Percentiles rank a stretch among this genome's conserved stretches.
Conservation (phyloP, 768 basidiomycete genomes). For the Hysterangium stoloniferum region DNA sequence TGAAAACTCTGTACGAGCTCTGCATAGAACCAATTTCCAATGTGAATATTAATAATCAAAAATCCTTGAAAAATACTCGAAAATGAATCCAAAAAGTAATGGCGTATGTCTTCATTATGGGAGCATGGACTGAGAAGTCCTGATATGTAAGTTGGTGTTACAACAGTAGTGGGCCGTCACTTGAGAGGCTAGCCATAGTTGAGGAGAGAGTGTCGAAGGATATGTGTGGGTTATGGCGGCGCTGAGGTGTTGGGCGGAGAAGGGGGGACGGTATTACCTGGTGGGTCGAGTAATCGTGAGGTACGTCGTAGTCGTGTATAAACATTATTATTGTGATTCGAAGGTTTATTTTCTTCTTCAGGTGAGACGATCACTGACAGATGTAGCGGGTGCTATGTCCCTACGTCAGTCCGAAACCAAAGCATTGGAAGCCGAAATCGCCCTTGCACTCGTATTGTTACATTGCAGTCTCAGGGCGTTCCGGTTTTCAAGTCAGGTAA, state of each 20-base stretch:
- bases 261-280: conserved; percentile 38
- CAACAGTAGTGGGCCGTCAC: conserved; percentile 74
- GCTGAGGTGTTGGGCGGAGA: conserved; percentile 63
- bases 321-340: conserved; percentile 23
- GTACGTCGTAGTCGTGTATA: neutral
- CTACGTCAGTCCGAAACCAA: conserved; percentile 92
- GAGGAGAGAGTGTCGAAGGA: conserved; percentile 89
- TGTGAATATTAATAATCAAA: too few relatives aligned
- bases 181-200: conserved; percentile 84
- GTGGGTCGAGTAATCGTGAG: conserved; percentile 24
- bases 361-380: conserved; percentile 51
- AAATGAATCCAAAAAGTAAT: neutral
- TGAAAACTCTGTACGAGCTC: too few relatives aligned
- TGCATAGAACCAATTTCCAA: too few relatives aligned
- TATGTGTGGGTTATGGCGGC: conserved; percentile 61
- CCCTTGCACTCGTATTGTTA: conserved; percentile 76
- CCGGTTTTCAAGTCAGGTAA: conserved; percentile 29
- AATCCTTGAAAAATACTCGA: too few relatives aligned
- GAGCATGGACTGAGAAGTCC: too few relatives aligned
- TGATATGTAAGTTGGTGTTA: too few relatives aligned
- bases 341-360: conserved; percentile 29
- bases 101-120: neutral
- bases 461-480: conserved; percentile 34
- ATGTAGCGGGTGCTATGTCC: conserved; percentile 72
- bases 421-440: conserved; percentile 95